Conservation (phyloP, 164 flowering plant species). For the Kingdonia uniflora region DNA sequence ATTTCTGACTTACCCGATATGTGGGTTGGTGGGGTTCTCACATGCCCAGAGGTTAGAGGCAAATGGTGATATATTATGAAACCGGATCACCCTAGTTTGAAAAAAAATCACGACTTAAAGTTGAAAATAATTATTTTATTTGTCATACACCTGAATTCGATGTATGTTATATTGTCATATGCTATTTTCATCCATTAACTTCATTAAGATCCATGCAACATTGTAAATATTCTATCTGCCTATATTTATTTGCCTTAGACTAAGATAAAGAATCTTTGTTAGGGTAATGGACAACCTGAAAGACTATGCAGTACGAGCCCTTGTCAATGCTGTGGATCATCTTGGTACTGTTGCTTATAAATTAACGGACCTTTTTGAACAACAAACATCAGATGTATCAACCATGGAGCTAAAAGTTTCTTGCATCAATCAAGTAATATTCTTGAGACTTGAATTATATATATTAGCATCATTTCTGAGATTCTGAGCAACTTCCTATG, state of each 20-base stretch:
- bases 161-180: too few relatives aligned
- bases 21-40: too few relatives aligned
- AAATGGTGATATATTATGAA: too few relatives aligned
- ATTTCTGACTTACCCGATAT: too few relatives aligned
- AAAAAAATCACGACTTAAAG: too few relatives aligned
- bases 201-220: too few relatives aligned
- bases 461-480: background rate
- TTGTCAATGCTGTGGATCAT: constrained; percentile 97
- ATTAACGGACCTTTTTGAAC: constrained; percentile 80
- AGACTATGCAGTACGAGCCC: constrained; percentile 87
- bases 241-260: background rate
- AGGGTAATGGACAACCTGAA: constrained; percentile 95
- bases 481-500: constrained; percentile 12
- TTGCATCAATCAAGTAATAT: constrained; percentile 68
- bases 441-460: background rate
- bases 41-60: too few relatives aligned
- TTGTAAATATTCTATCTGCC: too few relatives aligned
- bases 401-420: constrained; percentile 56
- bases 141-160: too few relatives aligned
- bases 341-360: constrained; percentile 97
- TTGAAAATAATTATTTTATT: too few relatives aligned
- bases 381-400: constrained; percentile 60
- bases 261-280: constrained; percentile 1
- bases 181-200: too few relatives aligned
- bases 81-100: too few relatives aligned